Evolutionary conservation across 192 early-diverging fungal genomes (phyloP).

Genomic region (Backusella westeae): DNA sequence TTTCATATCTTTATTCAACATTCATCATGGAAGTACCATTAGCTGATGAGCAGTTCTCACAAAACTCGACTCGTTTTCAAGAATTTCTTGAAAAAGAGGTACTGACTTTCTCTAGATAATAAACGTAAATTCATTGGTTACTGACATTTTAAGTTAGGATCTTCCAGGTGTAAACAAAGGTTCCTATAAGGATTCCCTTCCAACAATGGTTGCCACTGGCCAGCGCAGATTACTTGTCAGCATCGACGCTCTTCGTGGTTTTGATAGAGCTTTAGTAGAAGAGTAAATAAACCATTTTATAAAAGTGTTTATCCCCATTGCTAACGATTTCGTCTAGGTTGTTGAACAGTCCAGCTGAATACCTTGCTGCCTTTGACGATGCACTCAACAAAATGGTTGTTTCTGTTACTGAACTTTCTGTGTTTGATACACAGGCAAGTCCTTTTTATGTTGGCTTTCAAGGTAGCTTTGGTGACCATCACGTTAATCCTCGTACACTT

Average conservation of each 20-base stretch:
- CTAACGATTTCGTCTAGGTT: conserved; percentile 44
- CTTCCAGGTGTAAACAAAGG: conserved; percentile 17
- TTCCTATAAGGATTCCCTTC: conserved; percentile 17
- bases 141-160: neutral
- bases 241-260: conserved; percentile 84
- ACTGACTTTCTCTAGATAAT: neutral
- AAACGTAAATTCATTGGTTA: neutral
- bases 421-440: conserved; percentile 38
- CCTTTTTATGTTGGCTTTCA: conserved; percentile 79
- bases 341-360: conserved; percentile 74
- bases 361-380: conserved; percentile 79
- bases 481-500: conserved; percentile 85
- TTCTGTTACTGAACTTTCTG: conserved; percentile 27
- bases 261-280: conserved; percentile 67
- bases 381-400: conserved; percentile 65
- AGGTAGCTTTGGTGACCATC: conserved; percentile 89
- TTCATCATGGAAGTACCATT: neutral
- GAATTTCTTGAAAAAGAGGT: conserved; percentile 6
- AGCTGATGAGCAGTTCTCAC: neutral
- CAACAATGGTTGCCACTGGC: conserved; percentile 18
- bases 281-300: conserved; percentile 46
- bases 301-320: neutral
- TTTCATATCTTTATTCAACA: neutral
- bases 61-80: conserved; percentile 8
- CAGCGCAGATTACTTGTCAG: conserved; percentile 78